Conservation (phyloP, 129 eudicot species). For the Pulicaria dysenterica region DNA sequence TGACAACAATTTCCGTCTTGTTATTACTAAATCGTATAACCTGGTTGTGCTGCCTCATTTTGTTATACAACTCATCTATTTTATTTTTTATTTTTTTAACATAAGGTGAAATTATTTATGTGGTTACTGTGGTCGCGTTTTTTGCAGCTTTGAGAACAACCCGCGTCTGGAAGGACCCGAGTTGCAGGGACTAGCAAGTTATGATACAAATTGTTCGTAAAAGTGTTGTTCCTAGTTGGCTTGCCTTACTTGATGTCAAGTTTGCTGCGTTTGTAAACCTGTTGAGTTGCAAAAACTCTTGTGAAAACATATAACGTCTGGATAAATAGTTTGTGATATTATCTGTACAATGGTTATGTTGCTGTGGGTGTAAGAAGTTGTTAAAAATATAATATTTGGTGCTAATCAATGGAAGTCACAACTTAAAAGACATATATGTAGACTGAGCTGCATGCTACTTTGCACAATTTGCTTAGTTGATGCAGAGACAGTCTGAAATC, state of each 20-base stretch:
- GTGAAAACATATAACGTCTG: conserved; percentile 28
- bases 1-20: background rate
- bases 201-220: conserved; percentile 83
- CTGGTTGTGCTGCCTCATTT: no score
- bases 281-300: conserved; percentile 29
- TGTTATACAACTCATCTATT: background rate
- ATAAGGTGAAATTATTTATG: background rate
- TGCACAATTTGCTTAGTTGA: background rate
- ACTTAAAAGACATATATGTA: conserved; percentile 7
- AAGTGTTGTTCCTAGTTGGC: conserved; percentile 16
- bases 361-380: conserved; percentile 23
- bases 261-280: conserved; percentile 31
- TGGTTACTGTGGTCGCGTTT: background rate
- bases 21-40: no score
- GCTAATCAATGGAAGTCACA: conserved; percentile 25
- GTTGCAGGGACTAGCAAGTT: conserved; percentile 84
- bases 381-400: conserved; percentile 25
- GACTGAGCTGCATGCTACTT: background rate
- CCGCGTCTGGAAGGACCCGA: conserved; percentile 98
- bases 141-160: conserved; percentile 89
- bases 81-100: background rate
- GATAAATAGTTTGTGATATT: conserved; percentile 31
- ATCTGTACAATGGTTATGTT: conserved; percentile 36
- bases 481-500: background rate
- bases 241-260: conserved; percentile 15